phyloP scores from a whole-genome alignment of 1,284 basidiomycete genomes.

The Xerocomus amazonicus region DNA sequence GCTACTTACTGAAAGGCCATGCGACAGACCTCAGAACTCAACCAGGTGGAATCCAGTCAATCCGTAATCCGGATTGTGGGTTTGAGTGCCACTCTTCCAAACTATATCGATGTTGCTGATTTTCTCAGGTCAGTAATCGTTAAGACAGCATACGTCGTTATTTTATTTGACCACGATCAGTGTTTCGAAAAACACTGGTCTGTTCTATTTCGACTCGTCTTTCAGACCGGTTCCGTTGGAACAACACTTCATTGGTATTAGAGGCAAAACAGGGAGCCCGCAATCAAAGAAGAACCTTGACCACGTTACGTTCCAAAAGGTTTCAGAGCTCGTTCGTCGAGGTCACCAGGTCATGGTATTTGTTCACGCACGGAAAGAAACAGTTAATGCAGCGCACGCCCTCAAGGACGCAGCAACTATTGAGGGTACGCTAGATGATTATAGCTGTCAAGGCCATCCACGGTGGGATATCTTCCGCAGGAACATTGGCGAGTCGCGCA shows the following conservation, averaged over 20 bases:
- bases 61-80: slow-evolving; percentile 98
- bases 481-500: slow-evolving; percentile 77
- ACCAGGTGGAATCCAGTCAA: slow-evolving; percentile 92
- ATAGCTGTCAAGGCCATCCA: slow-evolving; percentile 79
- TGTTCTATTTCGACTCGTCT: slow-evolving; percentile 98
- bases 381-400: slow-evolving; percentile 88
- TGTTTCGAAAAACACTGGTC: slow-evolving; percentile 85
- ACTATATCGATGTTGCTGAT: slow-evolving; percentile 96
- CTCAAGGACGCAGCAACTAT: slow-evolving; percentile 77
- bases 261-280: slow-evolving; percentile 81
- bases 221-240: slow-evolving; percentile 97
- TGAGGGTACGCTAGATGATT: slow-evolving; percentile 75
- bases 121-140: slow-evolving; percentile 69
- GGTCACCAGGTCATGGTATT: slow-evolving; percentile 99
- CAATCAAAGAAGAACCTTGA: slow-evolving; percentile 87
- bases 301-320: slow-evolving; percentile 87
- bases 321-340: slow-evolving; percentile 75
- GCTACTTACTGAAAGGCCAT: slow-evolving; percentile 2
- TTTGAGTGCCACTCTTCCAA: slow-evolving; percentile 96
- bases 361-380: slow-evolving; percentile 98
- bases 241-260: slow-evolving; percentile 96
- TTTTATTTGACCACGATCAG: slow-evolving; percentile 38
- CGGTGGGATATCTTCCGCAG: slow-evolving; percentile 74
- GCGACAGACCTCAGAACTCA: slow-evolving; percentile 1
- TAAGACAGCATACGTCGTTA: neutral